Evolutionary conservation across 225 moss, liverwort and hornwort species (phyloP), one percentile per base, ranked within the genome.

Genomic region (Neckera pumila): DNA sequence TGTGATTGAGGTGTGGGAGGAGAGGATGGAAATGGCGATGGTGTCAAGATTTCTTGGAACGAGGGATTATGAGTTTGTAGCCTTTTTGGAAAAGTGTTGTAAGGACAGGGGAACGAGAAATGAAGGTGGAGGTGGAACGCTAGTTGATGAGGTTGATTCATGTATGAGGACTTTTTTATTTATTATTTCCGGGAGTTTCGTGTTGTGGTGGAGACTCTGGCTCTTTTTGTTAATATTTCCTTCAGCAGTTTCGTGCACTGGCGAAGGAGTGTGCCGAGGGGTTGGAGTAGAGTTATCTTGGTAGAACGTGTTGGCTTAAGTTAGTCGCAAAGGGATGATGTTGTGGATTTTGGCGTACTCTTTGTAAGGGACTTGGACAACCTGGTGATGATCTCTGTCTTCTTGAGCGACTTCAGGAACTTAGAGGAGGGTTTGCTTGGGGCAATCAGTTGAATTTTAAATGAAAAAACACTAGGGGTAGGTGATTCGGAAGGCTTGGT

Each of bases 41-140:
- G 66, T 42, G 66, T 67, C 51, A 66, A 60, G 88, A 81, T 88
- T 90, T 90, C 90, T 85, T 88, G 88, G 56, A 85, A 75, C 59
- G 65, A 34, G 82, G 15, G 62, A 86, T 42, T 54, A 28, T 57
- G 82, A 78, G 78, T 57, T 69, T 58, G 49, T 56, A 26, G 82
- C 76, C 76, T 67, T 85, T 85, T 45, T 6, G 21, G 36, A 42
- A 70, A 42, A 38, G 81, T 81, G 40, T 72, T 81, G 21, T 8
- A 22, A 31, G 25, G 84, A 57, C 28, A 36, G 61, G 80, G 79
- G 14, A 49, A 49, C 36, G 60, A 80, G 79, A 36, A 78, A 77
- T 77, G 85, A 54, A 40, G 78, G 88, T 88, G 78, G 71, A 86
- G 86, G 82, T 54, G 76, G 53, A 82, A 76, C 70, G 83, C 45